Base-by-base conservation (phyloP, 331 rosid genomes). In the Malus hybrid region DNA sequence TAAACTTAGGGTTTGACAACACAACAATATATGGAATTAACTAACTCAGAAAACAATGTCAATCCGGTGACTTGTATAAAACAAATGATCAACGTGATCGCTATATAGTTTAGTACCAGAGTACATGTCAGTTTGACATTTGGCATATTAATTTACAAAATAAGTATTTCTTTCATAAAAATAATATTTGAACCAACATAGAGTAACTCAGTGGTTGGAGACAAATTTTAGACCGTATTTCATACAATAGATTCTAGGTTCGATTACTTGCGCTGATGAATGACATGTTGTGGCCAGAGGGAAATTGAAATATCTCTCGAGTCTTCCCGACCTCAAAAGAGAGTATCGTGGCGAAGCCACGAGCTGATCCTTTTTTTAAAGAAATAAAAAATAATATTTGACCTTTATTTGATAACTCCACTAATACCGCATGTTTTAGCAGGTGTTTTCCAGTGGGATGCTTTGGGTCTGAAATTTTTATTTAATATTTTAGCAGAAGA, bases 341-440 rank as follows among this genome's bases (percentile, higher is more conserved):
- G 12, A 39, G 46, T 9, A 36, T 36, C 3, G 3, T 36, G 42
- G 0, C 11, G 11, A 36, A 34, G 2, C 36, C 2, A 34, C 3
- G 11, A 36, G 42, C 42, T 36, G 12, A 3, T 9, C 1, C 12
- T 39, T 39, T 39, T 39, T 9, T 0, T 2, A 3, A 39, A 39
- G 12, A 39, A 39, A 39, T 39, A 39, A 22, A 65, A 57, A 15
- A 56, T 55, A 79, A 15, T 60, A 67, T 73, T 78, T 78, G 82
- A 78, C 14, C 77, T 29, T 78, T 29, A 27, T 18, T 18, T 50
- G 78, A 54, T 19, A 24, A 36, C 20, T 57, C 63, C 67, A 33
- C 61, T 24, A 68, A 42, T 73, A 70, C 13, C 6, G 69, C 69
- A 33, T 6, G 31, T 48, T 29, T 46, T 63, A 27, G 7, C 24